Conservation (phyloP, 192 early-diverging fungal species). For the Coemansia guatemalensis region DNA sequence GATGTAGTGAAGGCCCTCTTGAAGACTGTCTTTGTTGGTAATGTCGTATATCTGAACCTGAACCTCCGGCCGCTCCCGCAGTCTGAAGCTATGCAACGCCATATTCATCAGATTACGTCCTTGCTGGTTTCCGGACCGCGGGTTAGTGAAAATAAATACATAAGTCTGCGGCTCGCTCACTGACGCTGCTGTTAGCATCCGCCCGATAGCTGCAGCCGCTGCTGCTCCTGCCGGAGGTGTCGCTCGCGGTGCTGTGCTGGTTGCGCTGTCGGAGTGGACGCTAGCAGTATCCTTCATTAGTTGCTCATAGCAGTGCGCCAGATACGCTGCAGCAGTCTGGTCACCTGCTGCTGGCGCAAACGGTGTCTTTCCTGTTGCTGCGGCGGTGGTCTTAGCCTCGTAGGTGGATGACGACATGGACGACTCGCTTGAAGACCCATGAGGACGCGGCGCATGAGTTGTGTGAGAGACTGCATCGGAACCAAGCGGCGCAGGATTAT, state of each 20-base stretch:
- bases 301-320: slow-evolving; percentile 50
- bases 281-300: slow-evolving; percentile 33
- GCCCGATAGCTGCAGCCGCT: slow-evolving; percentile 16
- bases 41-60: slow-evolving; percentile 76
- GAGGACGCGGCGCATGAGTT: not conserved
- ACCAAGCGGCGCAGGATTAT: not conserved
- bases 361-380: slow-evolving; percentile 32
- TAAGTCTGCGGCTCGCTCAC: slow-evolving; percentile 58
- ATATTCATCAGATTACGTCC: slow-evolving; percentile 61
- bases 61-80: slow-evolving; percentile 62
- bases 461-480: not conserved
- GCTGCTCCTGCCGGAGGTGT: slow-evolving; percentile 10
- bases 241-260: not conserved
- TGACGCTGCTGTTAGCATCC: slow-evolving; percentile 8
- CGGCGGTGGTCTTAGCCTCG: not conserved
- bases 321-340: slow-evolving; percentile 28
- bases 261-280: slow-evolving; percentile 9
- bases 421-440: not conserved
- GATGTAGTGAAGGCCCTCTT: slow-evolving; percentile 60
- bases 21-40: slow-evolving; percentile 57
- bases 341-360: slow-evolving; percentile 31
- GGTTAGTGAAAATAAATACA: slow-evolving; percentile 76
- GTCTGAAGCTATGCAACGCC: slow-evolving; percentile 65
- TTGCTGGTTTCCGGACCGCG: slow-evolving; percentile 69
- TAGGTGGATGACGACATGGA: not conserved